phyloP scores from a whole-genome alignment of 352 stramenopile species.

The Pythium rishiriense region DNA sequence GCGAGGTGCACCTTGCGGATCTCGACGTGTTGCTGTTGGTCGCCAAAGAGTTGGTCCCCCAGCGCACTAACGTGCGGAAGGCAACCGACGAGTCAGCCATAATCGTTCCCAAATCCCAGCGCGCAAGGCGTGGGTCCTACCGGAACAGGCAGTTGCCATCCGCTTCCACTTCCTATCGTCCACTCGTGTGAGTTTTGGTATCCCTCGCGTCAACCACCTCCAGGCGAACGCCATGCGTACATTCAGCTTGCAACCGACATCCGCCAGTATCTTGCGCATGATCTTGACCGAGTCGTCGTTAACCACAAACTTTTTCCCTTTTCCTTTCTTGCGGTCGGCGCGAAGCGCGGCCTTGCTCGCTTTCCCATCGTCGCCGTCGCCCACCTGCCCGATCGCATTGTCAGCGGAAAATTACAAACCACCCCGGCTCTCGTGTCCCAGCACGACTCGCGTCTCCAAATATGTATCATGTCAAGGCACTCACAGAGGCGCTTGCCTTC shows the following conservation, averaged over 20 bases:
- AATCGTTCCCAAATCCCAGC: neutral
- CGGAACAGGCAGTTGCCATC: constrained; percentile 87
- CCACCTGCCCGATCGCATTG: neutral
- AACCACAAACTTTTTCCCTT: constrained; percentile 28
- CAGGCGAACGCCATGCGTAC: constrained; percentile 15
- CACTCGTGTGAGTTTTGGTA: neutral
- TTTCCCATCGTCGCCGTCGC: constrained; percentile 21
- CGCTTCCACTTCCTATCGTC: constrained; percentile 61
- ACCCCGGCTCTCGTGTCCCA: no score
- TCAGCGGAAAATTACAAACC: no score
- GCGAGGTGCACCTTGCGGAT: constrained; percentile 57
- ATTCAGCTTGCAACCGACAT: constrained; percentile 70
- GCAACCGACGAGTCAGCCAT: neutral
- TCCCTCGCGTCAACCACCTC: neutral
- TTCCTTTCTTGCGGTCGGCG: constrained; percentile 39
- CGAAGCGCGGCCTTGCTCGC: constrained; percentile 12
- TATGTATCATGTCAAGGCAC: neutral
- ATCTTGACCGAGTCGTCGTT: constrained; percentile 48
- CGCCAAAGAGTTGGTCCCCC: constrained; percentile 71
- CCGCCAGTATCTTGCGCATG: constrained; percentile 57
- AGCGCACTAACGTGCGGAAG: constrained; percentile 40
- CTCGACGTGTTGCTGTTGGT: constrained; percentile 63
- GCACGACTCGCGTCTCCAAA: no score
- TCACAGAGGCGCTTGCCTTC: constrained; percentile 13
- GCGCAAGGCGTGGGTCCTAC: constrained; percentile 24